These are phyloP conservation scores for Chaetomium sp. DNA, from an alignment of 2,329 filamentous ascomycete genomes.

Conservation along the genomic window DNA sequence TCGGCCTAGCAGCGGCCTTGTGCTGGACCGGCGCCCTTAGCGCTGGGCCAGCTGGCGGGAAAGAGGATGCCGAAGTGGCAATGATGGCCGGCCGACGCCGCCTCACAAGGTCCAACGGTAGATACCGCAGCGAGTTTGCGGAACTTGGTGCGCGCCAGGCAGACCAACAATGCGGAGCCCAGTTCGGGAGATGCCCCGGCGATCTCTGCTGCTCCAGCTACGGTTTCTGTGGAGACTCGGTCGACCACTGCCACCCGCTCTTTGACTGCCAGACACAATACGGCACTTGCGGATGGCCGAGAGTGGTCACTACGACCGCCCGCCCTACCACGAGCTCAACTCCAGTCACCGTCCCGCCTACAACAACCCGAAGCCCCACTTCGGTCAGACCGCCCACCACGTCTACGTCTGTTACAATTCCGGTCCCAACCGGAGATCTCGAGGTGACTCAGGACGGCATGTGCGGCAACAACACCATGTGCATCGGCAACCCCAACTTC, in stretches of 20 bases:
- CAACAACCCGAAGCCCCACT: slow-evolving; percentile 5
- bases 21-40: slow-evolving; percentile 26
- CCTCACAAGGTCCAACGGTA: slow-evolving; percentile 11
- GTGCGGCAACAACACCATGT: slow-evolving; percentile 37
- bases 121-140: slow-evolving; percentile 19
- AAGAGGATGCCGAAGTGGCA: slow-evolving; percentile 5
- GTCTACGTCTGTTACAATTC: slow-evolving; percentile 8
- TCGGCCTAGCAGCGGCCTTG: slow-evolving; percentile 29
- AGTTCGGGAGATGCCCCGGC: slow-evolving; percentile 29
- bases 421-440: slow-evolving; percentile 22
- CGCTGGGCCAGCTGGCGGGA: slow-evolving; percentile 12
- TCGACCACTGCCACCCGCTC: slow-evolving; percentile 35
- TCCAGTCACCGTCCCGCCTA: neutral
- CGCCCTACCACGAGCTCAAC: slow-evolving; percentile 17
- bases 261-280: slow-evolving; percentile 35
- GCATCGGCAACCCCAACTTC: slow-evolving; percentile 33
- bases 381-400: slow-evolving; percentile 16
- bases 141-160: slow-evolving; percentile 32
- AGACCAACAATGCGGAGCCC: slow-evolving; percentile 29
- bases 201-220: slow-evolving; percentile 37
- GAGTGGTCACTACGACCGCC: slow-evolving; percentile 11
- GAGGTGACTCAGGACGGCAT: slow-evolving; percentile 34
- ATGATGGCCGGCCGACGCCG: slow-evolving; percentile 13
- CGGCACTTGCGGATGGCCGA: slow-evolving; percentile 35
- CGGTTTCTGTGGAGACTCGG: slow-evolving; percentile 35